phyloP scores from a whole-genome alignment of 257 asterid species.

The Plantago major region DNA sequence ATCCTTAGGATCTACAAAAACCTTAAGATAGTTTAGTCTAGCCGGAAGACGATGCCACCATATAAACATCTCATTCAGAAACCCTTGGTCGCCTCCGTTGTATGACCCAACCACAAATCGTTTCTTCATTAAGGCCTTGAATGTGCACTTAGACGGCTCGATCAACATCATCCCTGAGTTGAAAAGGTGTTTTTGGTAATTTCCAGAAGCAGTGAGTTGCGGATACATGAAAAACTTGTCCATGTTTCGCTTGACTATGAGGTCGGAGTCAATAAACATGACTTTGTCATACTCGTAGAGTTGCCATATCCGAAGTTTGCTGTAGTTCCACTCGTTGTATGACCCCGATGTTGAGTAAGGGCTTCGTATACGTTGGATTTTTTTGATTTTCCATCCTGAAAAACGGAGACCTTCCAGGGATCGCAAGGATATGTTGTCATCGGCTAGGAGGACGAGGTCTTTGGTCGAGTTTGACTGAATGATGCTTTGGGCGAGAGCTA shows the following conservation, averaged over 20 bases:
- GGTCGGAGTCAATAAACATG: slow-evolving; percentile 61
- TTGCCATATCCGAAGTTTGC: slow-evolving; percentile 81
- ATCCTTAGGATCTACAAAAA: slow-evolving; percentile 29
- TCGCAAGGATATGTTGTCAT: slow-evolving; percentile 39
- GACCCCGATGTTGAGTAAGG: slow-evolving; percentile 43
- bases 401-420: slow-evolving; percentile 40
- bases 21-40: slow-evolving; percentile 50
- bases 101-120: slow-evolving; percentile 46
- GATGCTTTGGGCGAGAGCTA: slow-evolving; percentile 71
- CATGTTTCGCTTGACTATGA: slow-evolving; percentile 45
- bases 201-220: slow-evolving; percentile 64
- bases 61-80: slow-evolving; percentile 54
- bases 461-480: slow-evolving; percentile 51
- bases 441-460: slow-evolving; percentile 71
- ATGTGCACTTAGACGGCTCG: slow-evolving; percentile 72
- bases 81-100: slow-evolving; percentile 94
- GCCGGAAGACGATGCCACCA: slow-evolving; percentile 90
- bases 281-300: slow-evolving; percentile 59
- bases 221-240: slow-evolving; percentile 64
- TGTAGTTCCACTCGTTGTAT: slow-evolving; percentile 84
- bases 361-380: slow-evolving; percentile 47
- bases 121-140: slow-evolving; percentile 42
- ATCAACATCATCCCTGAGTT: slow-evolving; percentile 84
- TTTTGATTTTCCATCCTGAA: slow-evolving; percentile 66
- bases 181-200: slow-evolving; percentile 51